These are phyloP conservation scores for Aspergillus fructus DNA, from an alignment of 2,329 filamentous ascomycete species.

Conservation along the genomic window DNA sequence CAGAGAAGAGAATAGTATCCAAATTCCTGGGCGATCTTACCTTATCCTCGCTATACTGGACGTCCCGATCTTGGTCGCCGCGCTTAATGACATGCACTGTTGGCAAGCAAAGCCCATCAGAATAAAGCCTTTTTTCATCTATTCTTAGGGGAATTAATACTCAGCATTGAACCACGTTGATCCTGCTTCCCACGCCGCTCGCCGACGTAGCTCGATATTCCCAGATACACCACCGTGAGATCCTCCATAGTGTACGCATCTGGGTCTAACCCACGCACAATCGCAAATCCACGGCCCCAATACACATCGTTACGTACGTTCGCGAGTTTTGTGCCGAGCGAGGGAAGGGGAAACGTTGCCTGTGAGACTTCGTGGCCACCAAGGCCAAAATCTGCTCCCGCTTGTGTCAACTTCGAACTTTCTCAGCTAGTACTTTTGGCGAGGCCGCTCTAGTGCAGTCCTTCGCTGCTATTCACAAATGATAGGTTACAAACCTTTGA, in stretches of 20 bases:
- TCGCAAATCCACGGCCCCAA: conserved; percentile 10
- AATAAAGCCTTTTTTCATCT: neutral
- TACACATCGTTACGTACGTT: conserved; percentile 13
- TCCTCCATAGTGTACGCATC: conserved; percentile 11
- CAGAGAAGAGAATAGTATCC: neutral
- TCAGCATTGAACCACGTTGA: conserved; percentile 14
- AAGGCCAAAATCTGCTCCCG: conserved; percentile 5
- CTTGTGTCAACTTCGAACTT: conserved; percentile 1
- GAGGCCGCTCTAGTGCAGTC: neutral
- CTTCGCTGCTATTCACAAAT: neutral
- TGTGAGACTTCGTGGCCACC: conserved; percentile 12
- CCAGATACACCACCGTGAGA: conserved; percentile 13
- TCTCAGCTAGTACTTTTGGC: neutral
- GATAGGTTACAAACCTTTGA: conserved; percentile 10
- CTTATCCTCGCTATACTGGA: conserved; percentile 12
- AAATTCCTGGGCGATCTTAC: neutral
- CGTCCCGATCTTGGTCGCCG: conserved; percentile 8
- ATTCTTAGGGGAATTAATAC: neutral
- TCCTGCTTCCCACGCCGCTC: conserved; percentile 13
- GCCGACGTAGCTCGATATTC: conserved; percentile 14
- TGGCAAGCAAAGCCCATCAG: neutral
- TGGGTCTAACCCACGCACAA: conserved; percentile 12
- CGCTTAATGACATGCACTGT: conserved; percentile 14
- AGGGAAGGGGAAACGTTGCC: conserved; percentile 8
- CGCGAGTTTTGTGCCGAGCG: conserved; percentile 4